Percentiles rank a stretch among this genome's conserved stretches.
Conservation (phyloP, 2,329 filamentous ascomycete genomes). For the Basipetospora chlamydospora region DNA sequence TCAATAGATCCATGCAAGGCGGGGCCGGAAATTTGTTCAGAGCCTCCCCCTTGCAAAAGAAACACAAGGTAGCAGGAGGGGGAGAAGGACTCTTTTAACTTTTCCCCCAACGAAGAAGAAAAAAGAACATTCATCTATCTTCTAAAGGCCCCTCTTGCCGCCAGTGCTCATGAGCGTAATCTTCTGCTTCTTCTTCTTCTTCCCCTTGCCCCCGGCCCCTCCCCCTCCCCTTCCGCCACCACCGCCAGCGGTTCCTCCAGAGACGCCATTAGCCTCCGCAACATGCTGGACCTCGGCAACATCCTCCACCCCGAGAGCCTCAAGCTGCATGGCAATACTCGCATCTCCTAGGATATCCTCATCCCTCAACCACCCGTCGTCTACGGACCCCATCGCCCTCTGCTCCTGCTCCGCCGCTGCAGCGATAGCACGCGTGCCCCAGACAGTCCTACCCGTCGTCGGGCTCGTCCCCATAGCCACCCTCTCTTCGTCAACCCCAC, state of each 20-base stretch:
- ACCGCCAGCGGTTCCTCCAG: slow-evolving; percentile 8
- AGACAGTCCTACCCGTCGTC: slow-evolving; percentile 60
- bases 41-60: too few species aligned
- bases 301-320: slow-evolving; percentile 31
- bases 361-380: slow-evolving; percentile 79
- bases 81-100: too few species aligned
- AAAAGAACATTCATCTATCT: too few species aligned
- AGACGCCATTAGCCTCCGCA: too few species aligned
- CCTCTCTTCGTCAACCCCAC: not conserved
- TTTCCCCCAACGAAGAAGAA: too few species aligned
- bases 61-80: too few species aligned
- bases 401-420: slow-evolving; percentile 44
- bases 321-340: slow-evolving; percentile 45
- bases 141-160: slow-evolving; percentile 31
- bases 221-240: slow-evolving; percentile 17
- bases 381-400: slow-evolving; percentile 20
- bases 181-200: slow-evolving; percentile 59
- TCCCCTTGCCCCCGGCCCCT: slow-evolving; percentile 25
- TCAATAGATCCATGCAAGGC: too few species aligned
- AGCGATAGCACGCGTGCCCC: slow-evolving; percentile 68
- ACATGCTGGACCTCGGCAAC: slow-evolving; percentile 9
- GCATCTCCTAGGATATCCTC: slow-evolving; percentile 55
- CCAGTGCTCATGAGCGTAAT: slow-evolving; percentile 59
- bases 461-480: slow-evolving; percentile 63
- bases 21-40: too few species aligned